Evolutionary conservation across 2,329 filamentous ascomycete species (phyloP), one percentile per base, ranked within the genome.

Genomic region (Cadophora sp.): DNA sequence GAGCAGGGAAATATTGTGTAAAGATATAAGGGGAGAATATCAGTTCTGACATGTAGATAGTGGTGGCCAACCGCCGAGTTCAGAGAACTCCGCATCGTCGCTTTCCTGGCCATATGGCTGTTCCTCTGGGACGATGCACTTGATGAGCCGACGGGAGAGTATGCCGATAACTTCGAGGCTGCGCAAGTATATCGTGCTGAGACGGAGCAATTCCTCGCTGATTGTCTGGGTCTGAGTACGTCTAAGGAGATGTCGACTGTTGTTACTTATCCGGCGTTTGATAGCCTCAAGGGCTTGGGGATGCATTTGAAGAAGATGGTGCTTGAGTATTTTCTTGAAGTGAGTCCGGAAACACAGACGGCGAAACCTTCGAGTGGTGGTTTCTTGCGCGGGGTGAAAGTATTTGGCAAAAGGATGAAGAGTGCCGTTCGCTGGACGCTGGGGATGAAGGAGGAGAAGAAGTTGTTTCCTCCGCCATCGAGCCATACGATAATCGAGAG

Each of bases 61-160:
- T 75, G 74, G 72, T 75, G 72, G 73, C 73, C 74, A 1, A 51
- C 72, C 9, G 69, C 71, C 9, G 45, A 61, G 18, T 64, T 69
- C 27, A 68, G 65, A 11, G 48, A 67, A 36, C 70, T 74, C 20
- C 56, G 68, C 24, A 71, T 69, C 45, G 66, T 72, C 9, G 55
- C 70, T 5, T 73, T 68, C 63, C 51, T 73, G 3, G 62, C 70
- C 7, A 71, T 75, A 27, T 76, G 74, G 73, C 64, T 75, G 13
- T 75, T 75, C 48, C 69, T 71, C 7, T 74, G 73, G 71, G 73
- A 75, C 41, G 71, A 75, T 55, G 73, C 72, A 48, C 50, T 73
- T 6, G 72, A 74, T 62, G 70, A 73, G 58, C 66, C 69, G 14
- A 70, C 58, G 14, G 71, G 71, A n/a, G n/a, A 67, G 7, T 69